Evolutionary conservation across 2,329 filamentous ascomycete genomes (phyloP).

Genomic region (Didymella arachidicola): DNA sequence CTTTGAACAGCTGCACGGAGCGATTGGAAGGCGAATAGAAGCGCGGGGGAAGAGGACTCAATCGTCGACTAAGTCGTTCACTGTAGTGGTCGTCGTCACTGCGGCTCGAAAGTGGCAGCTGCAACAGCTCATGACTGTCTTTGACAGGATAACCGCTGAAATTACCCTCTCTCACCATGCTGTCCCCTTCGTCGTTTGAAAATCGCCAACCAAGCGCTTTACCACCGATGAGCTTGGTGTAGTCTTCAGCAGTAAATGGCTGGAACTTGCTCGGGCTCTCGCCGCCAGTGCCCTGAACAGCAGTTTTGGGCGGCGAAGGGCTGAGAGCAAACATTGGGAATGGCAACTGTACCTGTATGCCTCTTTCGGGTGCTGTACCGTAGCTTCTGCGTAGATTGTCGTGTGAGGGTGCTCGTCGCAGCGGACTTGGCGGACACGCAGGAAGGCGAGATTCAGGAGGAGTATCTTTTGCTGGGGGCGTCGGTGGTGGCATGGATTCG

Average conservation of each 20-base stretch:
- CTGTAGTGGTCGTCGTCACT: constrained; percentile 27
- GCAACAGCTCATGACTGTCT: constrained; percentile 9
- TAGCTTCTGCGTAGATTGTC: constrained; percentile 29
- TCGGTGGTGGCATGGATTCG: constrained; percentile 44
- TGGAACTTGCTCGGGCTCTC: constrained; percentile 37
- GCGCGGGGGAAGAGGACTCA: constrained; percentile 31
- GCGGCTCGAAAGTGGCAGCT: constrained; percentile 22
- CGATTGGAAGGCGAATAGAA: constrained; percentile 45
- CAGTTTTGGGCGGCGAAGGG: constrained; percentile 20
- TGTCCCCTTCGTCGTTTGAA: constrained; percentile 8
- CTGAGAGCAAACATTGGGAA: constrained; percentile 29
- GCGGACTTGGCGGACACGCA: constrained; percentile 24
- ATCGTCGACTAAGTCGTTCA: constrained; percentile 10
- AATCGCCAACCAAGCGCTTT: constrained; percentile 32
- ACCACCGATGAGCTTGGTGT: constrained; percentile 38
- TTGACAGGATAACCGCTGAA: constrained; percentile 21
- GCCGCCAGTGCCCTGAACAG: constrained; percentile 21
- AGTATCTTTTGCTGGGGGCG: constrained; percentile 56
- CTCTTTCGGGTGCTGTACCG: constrained; percentile 16
- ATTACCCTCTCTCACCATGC: constrained; percentile 20
- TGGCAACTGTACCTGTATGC: constrained; percentile 20
- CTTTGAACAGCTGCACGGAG: constrained; percentile 26
- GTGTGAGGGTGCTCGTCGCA: constrained; percentile 27
- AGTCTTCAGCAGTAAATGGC: constrained; percentile 38
- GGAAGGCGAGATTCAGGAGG: constrained; percentile 40